Evolutionary conservation across 2,329 filamentous ascomycete species (phyloP).

Genomic region (Thelonectria rubi): DNA sequence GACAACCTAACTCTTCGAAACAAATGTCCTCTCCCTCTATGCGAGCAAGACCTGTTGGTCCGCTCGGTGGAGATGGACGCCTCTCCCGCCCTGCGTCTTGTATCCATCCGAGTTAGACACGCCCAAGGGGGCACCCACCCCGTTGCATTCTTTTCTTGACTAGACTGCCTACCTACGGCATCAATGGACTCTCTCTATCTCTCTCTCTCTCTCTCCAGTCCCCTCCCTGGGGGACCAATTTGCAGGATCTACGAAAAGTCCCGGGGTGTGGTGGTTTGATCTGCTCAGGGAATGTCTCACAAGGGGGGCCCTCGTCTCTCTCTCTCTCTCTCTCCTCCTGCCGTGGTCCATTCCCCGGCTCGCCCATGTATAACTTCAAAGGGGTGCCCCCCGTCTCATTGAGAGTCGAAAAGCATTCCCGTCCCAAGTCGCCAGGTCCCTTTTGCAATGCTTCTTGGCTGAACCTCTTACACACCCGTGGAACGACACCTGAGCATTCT

Average conservation of each 20-base stretch:
- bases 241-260: conserved; percentile 37
- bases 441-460: conserved; percentile 29
- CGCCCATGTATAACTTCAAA: conserved; percentile 53
- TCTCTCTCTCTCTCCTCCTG: conserved; percentile 32
- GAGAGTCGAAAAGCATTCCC: conserved; percentile 47
- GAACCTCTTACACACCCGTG: conserved; percentile 28
- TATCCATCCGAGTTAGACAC: conserved; percentile 40
- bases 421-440: conserved; percentile 39
- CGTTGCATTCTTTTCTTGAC: conserved; percentile 45
- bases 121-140: conserved; percentile 16
- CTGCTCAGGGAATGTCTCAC: conserved; percentile 48
- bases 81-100: conserved; percentile 43
- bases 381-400: conserved; percentile 46
- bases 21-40: conserved; percentile 29
- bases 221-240: conserved; percentile 43
- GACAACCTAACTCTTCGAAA: conserved; percentile 37
- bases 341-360: conserved; percentile 48
- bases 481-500: conserved; percentile 29
- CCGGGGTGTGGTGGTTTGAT: conserved; percentile 44
- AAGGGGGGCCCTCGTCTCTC: conserved; percentile 37
- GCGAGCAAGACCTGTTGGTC: conserved; percentile 37
- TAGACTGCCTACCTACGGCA: conserved; percentile 41
- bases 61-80: conserved; percentile 38
- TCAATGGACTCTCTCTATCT: background rate
- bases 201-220: conserved; percentile 47